Evolutionary conservation across 495 filamentous ascomycete species (phyloP).

Genomic region (Opeltia flavorubescens): DNA sequence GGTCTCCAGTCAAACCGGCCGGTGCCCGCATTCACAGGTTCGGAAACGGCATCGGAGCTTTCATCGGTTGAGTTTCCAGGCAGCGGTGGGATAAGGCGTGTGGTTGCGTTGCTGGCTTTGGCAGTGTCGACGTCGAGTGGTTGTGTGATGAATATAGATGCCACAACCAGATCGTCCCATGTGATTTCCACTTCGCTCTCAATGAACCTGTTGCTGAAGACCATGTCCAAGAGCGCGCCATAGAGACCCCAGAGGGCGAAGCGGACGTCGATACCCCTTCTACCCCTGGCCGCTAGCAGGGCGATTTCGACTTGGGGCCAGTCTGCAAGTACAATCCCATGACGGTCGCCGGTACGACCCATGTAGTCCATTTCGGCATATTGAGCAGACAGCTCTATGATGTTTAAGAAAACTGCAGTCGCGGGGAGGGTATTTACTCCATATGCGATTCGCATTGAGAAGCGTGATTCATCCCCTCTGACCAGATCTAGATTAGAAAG

Average conservation of each 20-base stretch:
- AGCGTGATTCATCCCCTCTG: no score
- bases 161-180: not conserved
- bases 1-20: not conserved
- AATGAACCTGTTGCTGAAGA: not conserved
- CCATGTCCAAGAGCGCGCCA: not conserved
- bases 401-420: not conserved
- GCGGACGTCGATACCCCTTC: not conserved
- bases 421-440: not conserved
- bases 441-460: no score
- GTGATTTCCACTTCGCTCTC: not conserved
- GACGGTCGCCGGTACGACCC: not conserved
- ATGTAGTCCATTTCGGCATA: not conserved
- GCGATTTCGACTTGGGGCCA: conserved; percentile 2
- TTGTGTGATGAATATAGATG: not conserved
- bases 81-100: not conserved
- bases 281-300: not conserved
- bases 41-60: no score
- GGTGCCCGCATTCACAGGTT: no score
- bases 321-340: not conserved
- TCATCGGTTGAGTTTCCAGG: no score
- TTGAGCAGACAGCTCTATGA: not conserved
- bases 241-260: not conserved
- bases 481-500: no score
- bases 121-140: not conserved
- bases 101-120: not conserved